Conservation (phyloP, 257 asterid genomes). For the Nicotiana undulata region DNA sequence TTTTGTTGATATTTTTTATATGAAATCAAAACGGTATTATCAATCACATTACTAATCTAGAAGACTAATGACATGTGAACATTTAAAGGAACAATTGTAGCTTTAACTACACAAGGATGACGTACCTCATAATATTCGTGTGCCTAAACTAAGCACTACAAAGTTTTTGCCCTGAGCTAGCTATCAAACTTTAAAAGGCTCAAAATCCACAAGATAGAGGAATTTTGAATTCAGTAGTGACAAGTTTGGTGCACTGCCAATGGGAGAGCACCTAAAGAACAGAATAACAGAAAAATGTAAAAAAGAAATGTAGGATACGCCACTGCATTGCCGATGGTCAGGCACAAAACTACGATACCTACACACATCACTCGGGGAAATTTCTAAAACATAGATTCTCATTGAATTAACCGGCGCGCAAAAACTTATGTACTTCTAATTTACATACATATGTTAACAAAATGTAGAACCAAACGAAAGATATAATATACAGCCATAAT, state of each 20-base stretch:
- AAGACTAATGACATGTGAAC: neutral
- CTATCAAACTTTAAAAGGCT: conserved; percentile 12
- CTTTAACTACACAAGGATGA: neutral
- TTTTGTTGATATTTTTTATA: neutral
- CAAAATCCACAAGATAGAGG: conserved; percentile 21
- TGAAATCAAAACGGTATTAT: neutral
- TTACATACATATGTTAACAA: neutral
- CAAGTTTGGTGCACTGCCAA: conserved; percentile 53
- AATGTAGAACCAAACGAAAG: neutral
- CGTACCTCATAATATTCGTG: neutral
- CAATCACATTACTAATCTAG: neutral
- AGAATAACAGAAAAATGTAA: conserved; percentile 8
- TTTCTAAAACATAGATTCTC: neutral
- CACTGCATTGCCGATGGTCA: conserved; percentile 15
- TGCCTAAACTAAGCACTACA: conserved; percentile 2
- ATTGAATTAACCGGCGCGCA: neutral
- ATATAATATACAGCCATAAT: neutral
- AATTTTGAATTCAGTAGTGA: conserved; percentile 5
- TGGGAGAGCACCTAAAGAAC: conserved; percentile 36
- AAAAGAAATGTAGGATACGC: conserved; percentile 10
- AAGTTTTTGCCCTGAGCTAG: neutral
- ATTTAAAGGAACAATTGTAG: neutral
- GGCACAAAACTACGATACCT: neutral
- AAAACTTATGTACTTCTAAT: neutral
- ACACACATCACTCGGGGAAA: conserved; percentile 5